Conservation (phyloP, 371 early-diverging fungal genomes). For the Syncephalis plumigaleata region DNA sequence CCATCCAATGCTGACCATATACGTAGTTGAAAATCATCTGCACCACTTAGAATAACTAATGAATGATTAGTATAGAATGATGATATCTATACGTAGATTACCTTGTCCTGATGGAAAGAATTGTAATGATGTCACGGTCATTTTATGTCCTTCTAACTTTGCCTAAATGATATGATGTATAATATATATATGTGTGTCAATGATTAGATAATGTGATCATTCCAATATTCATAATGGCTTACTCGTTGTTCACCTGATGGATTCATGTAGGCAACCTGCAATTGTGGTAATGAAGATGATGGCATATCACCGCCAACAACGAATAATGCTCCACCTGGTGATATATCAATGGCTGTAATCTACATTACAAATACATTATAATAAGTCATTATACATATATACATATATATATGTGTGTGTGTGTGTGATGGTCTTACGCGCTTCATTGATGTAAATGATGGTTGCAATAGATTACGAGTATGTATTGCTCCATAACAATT, state of each 20-base stretch:
- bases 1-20: conserved; percentile 62
- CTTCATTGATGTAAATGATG: neutral
- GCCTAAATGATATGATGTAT: conserved; percentile 10
- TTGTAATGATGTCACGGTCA: conserved; percentile 38
- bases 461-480: neutral
- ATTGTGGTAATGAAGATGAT: neutral
- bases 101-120: conserved; percentile 67
- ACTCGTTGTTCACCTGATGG: neutral
- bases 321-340: conserved; percentile 30
- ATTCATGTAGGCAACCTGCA: neutral
- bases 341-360: conserved; percentile 26
- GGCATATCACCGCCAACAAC: conserved; percentile 18
- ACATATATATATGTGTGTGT: too few species aligned
- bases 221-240: neutral
- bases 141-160: conserved; percentile 38
- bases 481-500: neutral
- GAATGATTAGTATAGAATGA: neutral
- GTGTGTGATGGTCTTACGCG: too few species aligned
- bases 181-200: neutral
- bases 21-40: conserved; percentile 41
- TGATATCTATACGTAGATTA: conserved; percentile 3
- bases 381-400: conserved; percentile 1
- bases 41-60: conserved; percentile 43
- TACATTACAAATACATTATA: conserved; percentile 4
- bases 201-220: neutral